Evolutionary conservation across 2,329 filamentous ascomycete genomes (phyloP), one percentile per base, ranked within the genome.

Genomic region (Penicillium paneum): DNA sequence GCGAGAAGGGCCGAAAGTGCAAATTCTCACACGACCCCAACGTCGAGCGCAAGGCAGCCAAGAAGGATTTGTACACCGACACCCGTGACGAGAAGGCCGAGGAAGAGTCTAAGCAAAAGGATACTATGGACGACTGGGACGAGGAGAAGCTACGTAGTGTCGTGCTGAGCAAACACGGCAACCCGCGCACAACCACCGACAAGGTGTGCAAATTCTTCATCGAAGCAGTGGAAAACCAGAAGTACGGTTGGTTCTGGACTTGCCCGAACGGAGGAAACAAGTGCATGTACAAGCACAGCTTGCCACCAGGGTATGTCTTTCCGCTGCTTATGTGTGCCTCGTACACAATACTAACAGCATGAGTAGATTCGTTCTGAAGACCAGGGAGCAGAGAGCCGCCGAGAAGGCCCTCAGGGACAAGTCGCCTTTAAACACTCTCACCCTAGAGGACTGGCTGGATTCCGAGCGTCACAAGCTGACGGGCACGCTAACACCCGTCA

Each of bases 161-260:
- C 34, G 91, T 99, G 24, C 66, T 95, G 71, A 95, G 89, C 67
- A 99, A 99, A 79, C 96, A 99, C 75, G 94, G 94, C 49, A 99
- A 99, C 75, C 94, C 96, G 57, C 86, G 88, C 72, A 96, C 92
- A 21, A 90, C 89, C 5, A 99, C 94, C 43, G 94, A 99, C 72
- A 99, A 97, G 78, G 94, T 99, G 63, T 99, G 94, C 90, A 99
- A 97, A 77, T 96, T 79, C 80, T 99, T 99, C 73, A 94, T 97
- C 71, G 87, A 92, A 64, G 94, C 94, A 26, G 94, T 99, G 59
- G 94, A 99, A 77, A 94, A 99, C 71, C 90, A 91, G 67, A 99
- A 97, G 76, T 99, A 99, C 68, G 94, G 94, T 59, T 99, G 94
- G 94, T 97, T 99, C 78, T 99, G 94, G 94, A 82, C 86, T 56